These are phyloP conservation scores for Penicillium sp. DNA, from an alignment of 2,329 filamentous ascomycete genomes.

Conservation along the genomic window DNA sequence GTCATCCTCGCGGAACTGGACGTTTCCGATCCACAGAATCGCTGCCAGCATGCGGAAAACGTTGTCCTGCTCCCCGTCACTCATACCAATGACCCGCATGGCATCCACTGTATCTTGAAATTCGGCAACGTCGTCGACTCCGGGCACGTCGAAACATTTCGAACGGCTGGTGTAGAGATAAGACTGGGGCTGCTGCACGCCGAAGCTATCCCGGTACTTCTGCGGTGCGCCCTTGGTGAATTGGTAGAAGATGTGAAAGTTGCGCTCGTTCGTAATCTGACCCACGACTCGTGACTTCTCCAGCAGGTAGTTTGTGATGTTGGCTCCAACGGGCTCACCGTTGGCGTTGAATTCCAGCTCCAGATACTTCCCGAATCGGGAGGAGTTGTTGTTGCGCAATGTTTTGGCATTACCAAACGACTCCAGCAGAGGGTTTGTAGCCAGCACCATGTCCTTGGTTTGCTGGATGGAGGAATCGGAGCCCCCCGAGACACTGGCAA, in stretches of 20 bases:
- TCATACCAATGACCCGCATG: conserved; percentile 90
- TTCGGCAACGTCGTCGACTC: conserved; percentile 87
- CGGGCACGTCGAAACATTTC: conserved; percentile 90
- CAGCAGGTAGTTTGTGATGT: conserved; percentile 96
- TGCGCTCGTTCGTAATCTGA: conserved; percentile 91
- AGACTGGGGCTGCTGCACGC: conserved; percentile 84
- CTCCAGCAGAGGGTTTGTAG: conserved; percentile 93
- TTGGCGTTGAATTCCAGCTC: conserved; percentile 92
- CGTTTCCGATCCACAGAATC: conserved; percentile 91
- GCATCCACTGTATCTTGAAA: conserved; percentile 88
- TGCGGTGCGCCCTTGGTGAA: conserved; percentile 93
- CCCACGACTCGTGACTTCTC: conserved; percentile 95
- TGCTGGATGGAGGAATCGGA: conserved; percentile 82
- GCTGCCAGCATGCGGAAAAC: conserved; percentile 94
- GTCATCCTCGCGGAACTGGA: conserved; percentile 86
- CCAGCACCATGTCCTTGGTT: conserved; percentile 99
- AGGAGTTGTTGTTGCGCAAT: conserved; percentile 96
- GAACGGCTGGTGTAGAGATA: conserved; percentile 93
- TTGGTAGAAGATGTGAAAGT: conserved; percentile 99
- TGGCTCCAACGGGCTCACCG: conserved; percentile 90
- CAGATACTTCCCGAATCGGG: conserved; percentile 95
- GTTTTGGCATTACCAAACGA: conserved; percentile 99
- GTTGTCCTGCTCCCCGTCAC: conserved; percentile 84
- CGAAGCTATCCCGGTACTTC: conserved; percentile 81
- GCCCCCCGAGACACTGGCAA: conserved; percentile 91